Evolutionary conservation across 2,329 filamentous ascomycete genomes (phyloP), one percentile per base, ranked within the genome.

Genomic region (Claviceps sp.): DNA sequence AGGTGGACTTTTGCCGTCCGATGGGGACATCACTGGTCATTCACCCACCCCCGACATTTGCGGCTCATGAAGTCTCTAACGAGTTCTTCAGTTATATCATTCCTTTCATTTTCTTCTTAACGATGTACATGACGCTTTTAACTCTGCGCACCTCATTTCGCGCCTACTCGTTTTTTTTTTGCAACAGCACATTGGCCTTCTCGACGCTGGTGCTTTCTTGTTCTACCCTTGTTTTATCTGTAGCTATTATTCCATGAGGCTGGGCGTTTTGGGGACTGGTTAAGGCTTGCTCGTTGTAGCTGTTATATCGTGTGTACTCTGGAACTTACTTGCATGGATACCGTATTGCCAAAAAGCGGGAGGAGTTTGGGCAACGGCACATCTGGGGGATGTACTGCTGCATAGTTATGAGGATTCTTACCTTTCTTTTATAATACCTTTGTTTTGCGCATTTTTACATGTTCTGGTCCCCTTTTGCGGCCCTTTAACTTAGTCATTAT

Each of bases 201-300:
- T 46, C 20, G 30, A 46, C 22, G 36, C 51, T 38, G 45, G 42
- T 53, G 30, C 30, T 34, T 11, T 11, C 30, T 49, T 53, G 14
- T 14, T 46, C 30, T 8, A 30, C 43, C 34, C 16, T 46, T 13
- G 5, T 34, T 44, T 26, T 43, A 16, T 16, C 3, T 44, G 5
- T 9, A 18, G 7, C 38, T 52, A 4, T n/a, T 20, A n/a, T 41
- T 6, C 7, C 38, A 41, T 42, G 41, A 54, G 51, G 54, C 56
- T 53, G 47, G 58, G 59, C 57, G 59, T 60, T 61, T 52, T 47
- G 42, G 54, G 55, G 52, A 9, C 49, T 52, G 54, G 50, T 58
- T 49, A 49, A 51, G 30, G 1, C 30, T 34, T 34, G 30, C 30
- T 34, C 9, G 30, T 34, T 34, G 9, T 34, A 34, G 30, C 30